phyloP scores from a whole-genome alignment of 2,329 filamentous ascomycete genomes.

The Penicillium frequentans region DNA sequence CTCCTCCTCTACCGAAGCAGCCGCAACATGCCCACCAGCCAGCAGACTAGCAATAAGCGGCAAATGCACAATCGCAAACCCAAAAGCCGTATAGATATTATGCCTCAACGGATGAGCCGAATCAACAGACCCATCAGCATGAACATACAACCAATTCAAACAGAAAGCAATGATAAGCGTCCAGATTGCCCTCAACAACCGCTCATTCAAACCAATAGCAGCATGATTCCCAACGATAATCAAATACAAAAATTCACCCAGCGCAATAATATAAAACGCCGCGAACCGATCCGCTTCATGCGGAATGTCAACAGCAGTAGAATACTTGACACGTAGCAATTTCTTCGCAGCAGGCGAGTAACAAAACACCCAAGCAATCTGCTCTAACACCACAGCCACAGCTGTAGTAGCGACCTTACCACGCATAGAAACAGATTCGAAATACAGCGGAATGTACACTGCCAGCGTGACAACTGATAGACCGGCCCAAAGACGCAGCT shows the following conservation, averaged over 20 bases:
- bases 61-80: constrained; percentile 48
- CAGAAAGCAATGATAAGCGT: constrained; percentile 53
- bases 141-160: constrained; percentile 53
- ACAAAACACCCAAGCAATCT: constrained; percentile 47
- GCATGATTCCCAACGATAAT: constrained; percentile 51
- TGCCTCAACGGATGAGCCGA: constrained; percentile 49
- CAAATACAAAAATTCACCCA: constrained; percentile 52
- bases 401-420: constrained; percentile 47
- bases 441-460: constrained; percentile 47
- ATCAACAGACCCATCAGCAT: constrained; percentile 48
- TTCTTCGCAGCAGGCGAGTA: constrained; percentile 48
- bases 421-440: constrained; percentile 42
- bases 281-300: constrained; percentile 54
- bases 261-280: constrained; percentile 55
- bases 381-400: constrained; percentile 45
- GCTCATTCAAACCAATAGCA: constrained; percentile 46
- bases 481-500: constrained; percentile 47
- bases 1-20: constrained; percentile 40
- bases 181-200: constrained; percentile 49
- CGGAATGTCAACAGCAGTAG: constrained; percentile 51
- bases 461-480: constrained; percentile 46
- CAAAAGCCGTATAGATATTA: constrained; percentile 47
- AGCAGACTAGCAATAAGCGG: constrained; percentile 48
- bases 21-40: constrained; percentile 51
- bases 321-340: constrained; percentile 45